Conservation (phyloP, 495 filamentous ascomycete genomes). For the Neurospora sp. region DNA sequence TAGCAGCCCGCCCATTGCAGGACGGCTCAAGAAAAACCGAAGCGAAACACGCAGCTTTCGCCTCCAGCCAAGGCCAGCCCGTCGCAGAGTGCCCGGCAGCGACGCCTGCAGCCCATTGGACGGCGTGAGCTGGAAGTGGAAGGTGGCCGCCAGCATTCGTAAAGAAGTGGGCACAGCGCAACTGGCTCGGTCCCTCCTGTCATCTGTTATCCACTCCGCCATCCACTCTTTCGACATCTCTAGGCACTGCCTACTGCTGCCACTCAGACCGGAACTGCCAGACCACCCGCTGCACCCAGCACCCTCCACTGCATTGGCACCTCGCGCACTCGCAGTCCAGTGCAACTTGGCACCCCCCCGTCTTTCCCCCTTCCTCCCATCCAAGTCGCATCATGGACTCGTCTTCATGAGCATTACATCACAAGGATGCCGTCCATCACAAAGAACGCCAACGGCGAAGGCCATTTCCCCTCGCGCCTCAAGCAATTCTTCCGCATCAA, state of each 20-base stretch:
- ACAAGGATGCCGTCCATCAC: slow-evolving; percentile 26
- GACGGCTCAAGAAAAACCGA: not conserved
- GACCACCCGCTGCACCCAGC: not conserved
- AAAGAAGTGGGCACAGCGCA: not conserved
- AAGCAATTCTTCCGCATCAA: slow-evolving; percentile 99
- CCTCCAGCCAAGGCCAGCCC: not conserved
- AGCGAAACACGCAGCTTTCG: not conserved
- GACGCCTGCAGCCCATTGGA: not conserved
- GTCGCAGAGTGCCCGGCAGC: not conserved
- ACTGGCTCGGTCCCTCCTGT: not conserved
- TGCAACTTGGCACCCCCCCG: slow-evolving; percentile 1
- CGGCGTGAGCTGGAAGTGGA: not conserved
- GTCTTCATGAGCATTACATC: slow-evolving; percentile 18
- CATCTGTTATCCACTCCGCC: slow-evolving; percentile 1
- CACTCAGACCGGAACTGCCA: not conserved
- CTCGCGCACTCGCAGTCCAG: slow-evolving; percentile 1
- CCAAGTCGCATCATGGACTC: slow-evolving; percentile 19
- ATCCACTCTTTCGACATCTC: slow-evolving; percentile 3
- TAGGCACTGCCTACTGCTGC: not conserved
- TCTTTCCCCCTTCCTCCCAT: slow-evolving; percentile 3
- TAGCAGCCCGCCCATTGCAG: not conserved
- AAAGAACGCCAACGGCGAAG: slow-evolving; percentile 33
- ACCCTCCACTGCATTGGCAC: not conserved
- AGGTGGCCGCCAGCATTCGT: not conserved
- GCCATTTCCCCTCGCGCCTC: slow-evolving; percentile 77